These are phyloP conservation scores for Daldinia bambusicola DNA, from an alignment of 495 filamentous ascomycete genomes.

Conservation along the genomic window DNA sequence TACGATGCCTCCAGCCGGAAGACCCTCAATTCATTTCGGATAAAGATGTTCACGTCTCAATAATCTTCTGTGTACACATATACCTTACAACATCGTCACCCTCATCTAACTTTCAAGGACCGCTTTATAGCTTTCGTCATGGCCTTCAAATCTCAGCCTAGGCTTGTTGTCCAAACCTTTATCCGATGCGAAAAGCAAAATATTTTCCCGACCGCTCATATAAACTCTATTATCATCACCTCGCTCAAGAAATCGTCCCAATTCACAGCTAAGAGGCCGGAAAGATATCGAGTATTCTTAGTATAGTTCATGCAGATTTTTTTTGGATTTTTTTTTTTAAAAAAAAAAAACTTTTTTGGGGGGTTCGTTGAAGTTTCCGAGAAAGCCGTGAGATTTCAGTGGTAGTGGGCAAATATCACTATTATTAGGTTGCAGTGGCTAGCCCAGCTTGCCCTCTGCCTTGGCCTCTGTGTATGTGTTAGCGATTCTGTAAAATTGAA, in stretches of 20 bases:
- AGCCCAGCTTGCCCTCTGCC: slow-evolving; percentile 70
- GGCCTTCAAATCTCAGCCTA: slow-evolving; percentile 16
- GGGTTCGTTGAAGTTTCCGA: not conserved
- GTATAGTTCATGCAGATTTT: not conserved
- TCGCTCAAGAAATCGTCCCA: not conserved
- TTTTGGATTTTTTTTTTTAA: not conserved
- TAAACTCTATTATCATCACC: slow-evolving; percentile 1
- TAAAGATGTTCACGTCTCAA: slow-evolving; percentile 12
- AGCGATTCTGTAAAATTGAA: slow-evolving; percentile 22
- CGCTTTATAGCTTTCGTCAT: slow-evolving; percentile 3
- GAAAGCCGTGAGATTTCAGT: slow-evolving; percentile 16
- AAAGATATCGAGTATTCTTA: slow-evolving; percentile 3
- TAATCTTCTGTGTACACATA: slow-evolving; percentile 40
- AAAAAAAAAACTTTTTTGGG: too few species aligned
- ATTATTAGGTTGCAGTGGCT: slow-evolving; percentile 41
- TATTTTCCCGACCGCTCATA: slow-evolving; percentile 15
- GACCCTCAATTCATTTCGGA: slow-evolving; percentile 6
- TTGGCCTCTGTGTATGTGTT: slow-evolving; percentile 60
- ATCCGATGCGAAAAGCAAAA: slow-evolving; percentile 19
- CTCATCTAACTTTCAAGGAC: slow-evolving; percentile 8
- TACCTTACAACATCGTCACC: slow-evolving; percentile 27
- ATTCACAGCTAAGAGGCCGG: not conserved
- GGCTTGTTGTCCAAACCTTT: slow-evolving; percentile 20
- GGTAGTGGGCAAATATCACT: slow-evolving; percentile 19
- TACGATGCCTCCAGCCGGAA: not conserved